Conservation (phyloP, 306 rosid genomes). For the Carpinus viminea region DNA sequence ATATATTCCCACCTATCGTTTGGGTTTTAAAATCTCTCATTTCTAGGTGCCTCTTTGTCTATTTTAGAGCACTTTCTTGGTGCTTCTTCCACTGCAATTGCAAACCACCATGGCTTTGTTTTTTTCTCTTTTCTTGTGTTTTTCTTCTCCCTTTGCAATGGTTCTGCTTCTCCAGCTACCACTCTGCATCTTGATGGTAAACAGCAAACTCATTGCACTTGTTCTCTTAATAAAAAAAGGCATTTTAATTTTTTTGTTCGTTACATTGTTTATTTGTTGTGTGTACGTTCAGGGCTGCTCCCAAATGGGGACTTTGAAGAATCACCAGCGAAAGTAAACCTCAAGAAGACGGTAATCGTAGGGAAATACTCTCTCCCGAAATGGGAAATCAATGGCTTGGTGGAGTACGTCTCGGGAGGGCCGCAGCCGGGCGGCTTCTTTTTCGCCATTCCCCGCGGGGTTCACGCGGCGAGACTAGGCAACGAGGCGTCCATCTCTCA, state of each 20-base stretch:
- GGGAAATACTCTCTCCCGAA: constrained; percentile 57
- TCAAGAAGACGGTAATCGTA: constrained; percentile 46
- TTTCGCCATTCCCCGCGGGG: constrained; percentile 46
- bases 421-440: constrained; percentile 59
- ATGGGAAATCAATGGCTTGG: constrained; percentile 57
- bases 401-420: constrained; percentile 56
- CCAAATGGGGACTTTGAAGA: constrained; percentile 59
- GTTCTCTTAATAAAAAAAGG: not conserved
- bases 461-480: constrained; percentile 52
- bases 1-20: not conserved
- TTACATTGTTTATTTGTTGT: not conserved
- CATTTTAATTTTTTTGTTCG: no score
- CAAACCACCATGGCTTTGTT: constrained; percentile 27
- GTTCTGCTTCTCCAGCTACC: constrained; percentile 21
- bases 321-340: constrained; percentile 37
- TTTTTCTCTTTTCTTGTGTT: constrained; percentile 17
- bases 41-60: not conserved
- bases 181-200: constrained; percentile 43
- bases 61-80: constrained; percentile 13
- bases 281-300: constrained; percentile 27
- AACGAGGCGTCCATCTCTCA: constrained; percentile 60
- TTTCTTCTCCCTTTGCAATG: constrained; percentile 20
- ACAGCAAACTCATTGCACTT: not conserved
- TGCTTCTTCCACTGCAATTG: not conserved
- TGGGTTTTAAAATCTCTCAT: not conserved